A percentile compares a stretch with the other conserved stretches of the same genome.
Conservation (phyloP, 2,329 filamentous ascomycete genomes). For the Myotisia sp. region DNA sequence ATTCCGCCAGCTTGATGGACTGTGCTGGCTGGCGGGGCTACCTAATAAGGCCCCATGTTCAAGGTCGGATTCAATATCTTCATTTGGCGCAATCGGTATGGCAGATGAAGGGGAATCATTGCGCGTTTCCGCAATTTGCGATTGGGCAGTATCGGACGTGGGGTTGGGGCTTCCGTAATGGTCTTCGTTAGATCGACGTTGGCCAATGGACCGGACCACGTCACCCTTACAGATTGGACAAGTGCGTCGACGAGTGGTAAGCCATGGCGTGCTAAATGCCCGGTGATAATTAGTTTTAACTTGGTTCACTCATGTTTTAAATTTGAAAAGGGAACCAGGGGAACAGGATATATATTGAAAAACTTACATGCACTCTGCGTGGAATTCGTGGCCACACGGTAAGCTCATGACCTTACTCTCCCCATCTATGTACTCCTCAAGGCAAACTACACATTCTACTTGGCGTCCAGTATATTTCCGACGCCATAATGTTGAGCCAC, state of each 20-base stretch:
- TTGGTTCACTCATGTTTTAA: too few relatives aligned
- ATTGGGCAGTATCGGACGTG: conserved; percentile 33
- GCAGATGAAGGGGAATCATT: conserved; percentile 39
- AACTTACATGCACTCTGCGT: conserved; percentile 94
- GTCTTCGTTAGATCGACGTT: conserved; percentile 2
- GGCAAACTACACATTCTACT: conserved; percentile 86
- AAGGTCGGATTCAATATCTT: conserved; percentile 27
- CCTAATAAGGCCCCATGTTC: conserved; percentile 29
- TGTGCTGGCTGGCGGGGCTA: conserved; percentile 14
- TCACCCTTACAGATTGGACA: conserved; percentile 98
- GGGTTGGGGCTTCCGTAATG: conserved; percentile 22
- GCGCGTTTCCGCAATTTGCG: conserved; percentile 30
- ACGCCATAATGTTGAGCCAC: conserved; percentile 30
- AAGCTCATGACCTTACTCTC: conserved; percentile 92
- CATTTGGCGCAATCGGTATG: conserved; percentile 29
- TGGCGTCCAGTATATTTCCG: conserved; percentile 49
- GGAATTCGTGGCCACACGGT: conserved; percentile 94
- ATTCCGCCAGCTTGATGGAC: conserved; percentile 30
- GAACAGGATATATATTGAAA: neutral
- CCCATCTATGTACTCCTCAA: conserved; percentile 92
- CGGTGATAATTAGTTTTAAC: conserved; percentile 14
- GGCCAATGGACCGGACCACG: conserved; percentile 51
- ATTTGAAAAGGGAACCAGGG: neutral
- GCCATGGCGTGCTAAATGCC: conserved; percentile 67
- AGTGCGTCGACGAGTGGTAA: conserved; percentile 88